These are phyloP conservation scores for Zygoascus biomembranicola DNA, from an alignment of 805 yeast genomes.

Conservation along the genomic window DNA sequence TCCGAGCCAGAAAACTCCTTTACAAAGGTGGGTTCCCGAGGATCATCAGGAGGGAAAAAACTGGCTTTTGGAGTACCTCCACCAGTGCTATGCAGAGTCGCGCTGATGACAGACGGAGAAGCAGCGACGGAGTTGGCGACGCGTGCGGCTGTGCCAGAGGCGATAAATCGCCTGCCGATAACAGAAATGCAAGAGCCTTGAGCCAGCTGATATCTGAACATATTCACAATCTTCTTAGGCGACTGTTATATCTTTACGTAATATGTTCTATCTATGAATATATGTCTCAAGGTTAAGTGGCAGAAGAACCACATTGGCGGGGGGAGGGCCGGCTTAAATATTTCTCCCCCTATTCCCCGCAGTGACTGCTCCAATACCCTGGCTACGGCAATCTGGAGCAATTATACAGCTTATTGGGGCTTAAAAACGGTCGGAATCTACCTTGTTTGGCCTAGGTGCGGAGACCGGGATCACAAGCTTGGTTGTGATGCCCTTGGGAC, in stretches of 20 bases:
- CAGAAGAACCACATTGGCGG: background rate
- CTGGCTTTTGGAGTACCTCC: background rate
- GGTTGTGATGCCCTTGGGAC: background rate
- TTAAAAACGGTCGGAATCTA: too few species aligned
- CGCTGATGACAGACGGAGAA: background rate
- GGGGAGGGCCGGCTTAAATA: background rate
- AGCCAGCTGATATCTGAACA: background rate
- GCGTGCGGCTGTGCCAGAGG: background rate
- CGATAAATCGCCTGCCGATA: background rate
- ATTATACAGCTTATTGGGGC: too few species aligned
- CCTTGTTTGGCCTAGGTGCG: background rate
- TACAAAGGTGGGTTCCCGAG: constrained; percentile 13
- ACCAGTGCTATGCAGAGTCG: background rate
- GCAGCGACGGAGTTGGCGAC: background rate
- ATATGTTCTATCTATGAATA: too few species aligned
- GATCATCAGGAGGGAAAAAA: background rate
- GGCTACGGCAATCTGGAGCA: too few species aligned
- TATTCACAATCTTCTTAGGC: background rate
- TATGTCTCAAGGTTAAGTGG: too few species aligned
- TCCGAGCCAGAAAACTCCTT: constrained; percentile 20
- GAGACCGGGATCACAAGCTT: background rate
- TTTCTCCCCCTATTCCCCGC: background rate
- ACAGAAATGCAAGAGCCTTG: background rate
- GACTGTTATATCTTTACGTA: too few species aligned
- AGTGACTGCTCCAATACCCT: background rate